Base-by-base conservation (phyloP, 768 basidiomycete genomes). In the Lactarius indigo region DNA sequence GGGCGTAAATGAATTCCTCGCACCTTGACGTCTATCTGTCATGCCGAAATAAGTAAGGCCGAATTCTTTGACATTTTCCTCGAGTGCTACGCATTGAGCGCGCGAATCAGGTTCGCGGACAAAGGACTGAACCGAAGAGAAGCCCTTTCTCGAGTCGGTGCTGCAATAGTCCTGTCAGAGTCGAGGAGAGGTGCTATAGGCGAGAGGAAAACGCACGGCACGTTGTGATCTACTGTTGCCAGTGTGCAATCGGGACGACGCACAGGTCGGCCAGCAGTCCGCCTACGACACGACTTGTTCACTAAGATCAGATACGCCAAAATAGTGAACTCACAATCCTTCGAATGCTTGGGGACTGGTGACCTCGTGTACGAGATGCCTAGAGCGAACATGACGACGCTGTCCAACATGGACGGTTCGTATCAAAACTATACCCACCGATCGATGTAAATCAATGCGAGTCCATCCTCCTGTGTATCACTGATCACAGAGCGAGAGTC, bases 401-500 rank as follows among this genome's bases (percentile, higher is more conserved):
- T n/a, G 65, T 42, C 57, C 47, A 3, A 52, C 52, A 33, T 37
- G 59, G 33, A 41, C 54, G 52, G 30, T 20, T 52, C 26, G 15
- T 23, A 6, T 57, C 13, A 20, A 64, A 41, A 60, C 39, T 64
- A 62, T 65, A 66, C 76, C 56, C 64, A 81, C 80, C 80, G 74
- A 67, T 82, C 80, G 64, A 82, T 94, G 78, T 94, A 94, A 71
- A 94, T 83, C 63, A 94, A 83, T 7, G 91, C 87, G 57, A 90
- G 81, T 57, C 90, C 92, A 72, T 91, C 87, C 54, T 90, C 85
- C 70, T 90, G 86, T 65, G 83, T 76, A 73, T 90, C 84, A 42
- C 92, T 93, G 72, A 55, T 70, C 55, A 35, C 17, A 50, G 20
- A 28, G 12, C 13, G 20, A 68, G 31, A 17, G n/a, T 68, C n/a